phyloP scores from a whole-genome alignment of 1,139 yeast genomes.

The Candida pseudoviswanathii region DNA sequence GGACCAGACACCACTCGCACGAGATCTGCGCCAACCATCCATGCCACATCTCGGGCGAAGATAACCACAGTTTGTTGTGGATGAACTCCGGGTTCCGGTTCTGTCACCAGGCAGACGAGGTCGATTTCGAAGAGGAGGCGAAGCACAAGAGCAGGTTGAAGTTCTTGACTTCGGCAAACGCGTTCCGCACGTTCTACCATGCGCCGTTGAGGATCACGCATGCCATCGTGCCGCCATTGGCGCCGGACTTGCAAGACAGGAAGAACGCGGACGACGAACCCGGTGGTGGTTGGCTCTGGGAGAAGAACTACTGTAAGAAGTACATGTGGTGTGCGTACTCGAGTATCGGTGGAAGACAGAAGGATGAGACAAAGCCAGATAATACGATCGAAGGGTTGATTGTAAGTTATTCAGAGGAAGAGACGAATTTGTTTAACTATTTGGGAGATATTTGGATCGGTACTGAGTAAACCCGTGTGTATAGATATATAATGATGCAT shows the following conservation, averaged over 20 bases:
- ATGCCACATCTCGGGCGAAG: conserved; percentile 37
- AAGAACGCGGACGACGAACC: conserved; percentile 34
- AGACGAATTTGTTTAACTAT: conserved; percentile 27
- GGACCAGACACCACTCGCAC: conserved; percentile 23
- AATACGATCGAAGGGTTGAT: conserved; percentile 28
- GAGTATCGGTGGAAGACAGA: conserved; percentile 37
- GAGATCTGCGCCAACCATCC: conserved; percentile 44
- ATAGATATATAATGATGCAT: neutral
- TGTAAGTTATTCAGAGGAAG: conserved; percentile 26
- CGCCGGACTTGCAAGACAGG: conserved; percentile 17
- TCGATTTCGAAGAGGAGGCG: conserved; percentile 26
- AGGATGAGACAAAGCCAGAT: conserved; percentile 18
- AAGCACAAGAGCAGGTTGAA: conserved; percentile 23
- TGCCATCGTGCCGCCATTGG: conserved; percentile 37
- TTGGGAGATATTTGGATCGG: conserved; percentile 43
- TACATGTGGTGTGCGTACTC: conserved; percentile 52
- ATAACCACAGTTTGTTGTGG: conserved; percentile 33
- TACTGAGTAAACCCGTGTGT: conserved; percentile 8
- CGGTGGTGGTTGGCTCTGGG: conserved; percentile 35
- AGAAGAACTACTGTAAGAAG: conserved; percentile 37
- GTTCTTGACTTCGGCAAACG: conserved; percentile 20
- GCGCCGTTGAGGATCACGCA: conserved; percentile 25
- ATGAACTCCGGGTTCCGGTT: conserved; percentile 32
- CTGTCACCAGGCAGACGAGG: conserved; percentile 16
- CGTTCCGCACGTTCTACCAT: conserved; percentile 30